Evolutionary conservation across 345 rosid genomes (phyloP).

Genomic region (Cardamine resedifolia): DNA sequence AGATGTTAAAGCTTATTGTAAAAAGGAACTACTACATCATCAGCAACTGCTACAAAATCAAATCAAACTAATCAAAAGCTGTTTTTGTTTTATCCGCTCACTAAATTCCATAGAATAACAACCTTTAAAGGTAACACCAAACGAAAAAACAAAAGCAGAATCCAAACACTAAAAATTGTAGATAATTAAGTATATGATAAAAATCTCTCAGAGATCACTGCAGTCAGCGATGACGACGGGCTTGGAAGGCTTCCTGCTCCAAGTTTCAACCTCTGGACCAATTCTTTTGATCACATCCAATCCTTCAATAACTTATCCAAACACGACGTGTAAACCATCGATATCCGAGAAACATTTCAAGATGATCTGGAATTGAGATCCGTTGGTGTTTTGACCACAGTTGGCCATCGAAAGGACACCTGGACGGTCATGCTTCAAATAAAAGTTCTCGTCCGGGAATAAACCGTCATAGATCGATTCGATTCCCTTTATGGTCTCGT

Average conservation of each 20-base stretch:
- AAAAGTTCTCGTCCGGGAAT: slow-evolving; percentile 60
- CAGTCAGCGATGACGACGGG: slow-evolving; percentile 38
- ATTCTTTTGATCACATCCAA: slow-evolving; percentile 43
- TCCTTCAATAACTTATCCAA: slow-evolving; percentile 53
- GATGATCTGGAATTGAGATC: slow-evolving; percentile 48
- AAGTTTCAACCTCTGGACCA: slow-evolving; percentile 42
- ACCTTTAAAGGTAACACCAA: too few relatives aligned
- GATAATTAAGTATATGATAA: too few relatives aligned
- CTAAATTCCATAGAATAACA: too few relatives aligned
- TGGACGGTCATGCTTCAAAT: slow-evolving; percentile 47
- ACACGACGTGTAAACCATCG: slow-evolving; percentile 42
- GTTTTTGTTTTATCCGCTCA: too few relatives aligned
- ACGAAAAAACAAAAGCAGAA: too few relatives aligned
- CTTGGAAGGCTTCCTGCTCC: slow-evolving; percentile 32
- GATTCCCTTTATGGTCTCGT: too few relatives aligned
- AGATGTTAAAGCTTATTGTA: too few relatives aligned
- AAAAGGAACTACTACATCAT: too few relatives aligned
- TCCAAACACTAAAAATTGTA: too few relatives aligned
- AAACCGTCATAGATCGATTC: slow-evolving; percentile 43
- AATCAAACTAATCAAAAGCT: too few relatives aligned
- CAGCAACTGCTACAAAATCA: too few relatives aligned
- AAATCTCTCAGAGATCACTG: too few relatives aligned
- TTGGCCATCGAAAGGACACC: slow-evolving; percentile 55
- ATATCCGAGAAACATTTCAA: neutral
- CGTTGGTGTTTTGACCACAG: slow-evolving; percentile 25